A percentile compares a stretch with the other conserved stretches of the same genome.
Conservation (phyloP, 164 flowering plant species). For the Macadamia integrifolia region DNA sequence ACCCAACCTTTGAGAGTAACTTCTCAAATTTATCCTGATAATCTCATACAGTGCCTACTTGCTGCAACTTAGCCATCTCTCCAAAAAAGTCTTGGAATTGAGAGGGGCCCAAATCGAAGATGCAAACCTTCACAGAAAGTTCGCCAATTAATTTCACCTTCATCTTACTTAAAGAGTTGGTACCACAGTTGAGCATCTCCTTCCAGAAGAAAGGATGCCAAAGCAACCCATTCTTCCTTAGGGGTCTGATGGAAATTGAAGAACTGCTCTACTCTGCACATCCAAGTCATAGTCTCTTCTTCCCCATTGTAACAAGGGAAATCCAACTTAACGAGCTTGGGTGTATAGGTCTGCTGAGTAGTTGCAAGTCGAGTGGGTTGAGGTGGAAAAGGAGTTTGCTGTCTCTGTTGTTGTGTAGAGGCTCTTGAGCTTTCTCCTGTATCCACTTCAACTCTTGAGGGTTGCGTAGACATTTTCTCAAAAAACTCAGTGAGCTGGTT, state of each 20-base stretch:
- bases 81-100: no score
- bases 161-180: not conserved
- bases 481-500: not conserved
- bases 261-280: not conserved
- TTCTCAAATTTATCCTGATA: no score
- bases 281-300: not conserved
- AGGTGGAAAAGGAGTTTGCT: not conserved
- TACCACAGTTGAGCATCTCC: not conserved
- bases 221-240: not conserved
- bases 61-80: no score
- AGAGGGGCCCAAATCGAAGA: not conserved
- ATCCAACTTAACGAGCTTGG: no score
- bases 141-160: not conserved
- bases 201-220: not conserved
- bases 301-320: not conserved
- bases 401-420: not conserved
- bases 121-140: not conserved
- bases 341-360: no score
- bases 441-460: no score
- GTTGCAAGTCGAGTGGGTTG: not conserved
- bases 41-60: no score
- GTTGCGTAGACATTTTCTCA: no score
- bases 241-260: not conserved
- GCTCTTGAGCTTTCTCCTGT: no score
- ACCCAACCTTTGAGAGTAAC: no score